phyloP scores from a whole-genome alignment of 352 stramenopile genomes.

The Globisporangium spinosum region DNA sequence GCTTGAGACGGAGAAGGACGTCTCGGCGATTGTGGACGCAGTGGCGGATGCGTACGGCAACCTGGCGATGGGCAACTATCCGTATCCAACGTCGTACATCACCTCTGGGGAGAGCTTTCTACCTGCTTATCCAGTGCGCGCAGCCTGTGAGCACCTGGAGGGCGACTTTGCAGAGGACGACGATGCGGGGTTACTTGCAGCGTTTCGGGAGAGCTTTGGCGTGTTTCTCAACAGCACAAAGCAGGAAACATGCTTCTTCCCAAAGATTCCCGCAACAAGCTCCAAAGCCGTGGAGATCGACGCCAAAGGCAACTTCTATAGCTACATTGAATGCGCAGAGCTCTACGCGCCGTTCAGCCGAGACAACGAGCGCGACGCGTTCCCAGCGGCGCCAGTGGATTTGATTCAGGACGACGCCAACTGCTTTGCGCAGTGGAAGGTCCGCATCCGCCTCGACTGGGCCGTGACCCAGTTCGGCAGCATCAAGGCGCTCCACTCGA shows the following conservation, averaged over 20 bases:
- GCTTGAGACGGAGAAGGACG: slow-evolving; percentile 24
- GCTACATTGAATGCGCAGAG: slow-evolving; percentile 49
- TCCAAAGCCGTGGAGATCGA: slow-evolving; percentile 30
- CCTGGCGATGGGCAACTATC: slow-evolving; percentile 46
- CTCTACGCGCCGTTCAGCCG: slow-evolving; percentile 45
- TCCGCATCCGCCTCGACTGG: slow-evolving; percentile 41
- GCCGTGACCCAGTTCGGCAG: slow-evolving; percentile 47
- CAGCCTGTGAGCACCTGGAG: slow-evolving; percentile 31
- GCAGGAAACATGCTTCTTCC: slow-evolving; percentile 31
- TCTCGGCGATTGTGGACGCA: slow-evolving; percentile 11
- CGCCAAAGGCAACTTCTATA: slow-evolving; percentile 29
- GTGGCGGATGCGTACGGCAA: slow-evolving; percentile 25
- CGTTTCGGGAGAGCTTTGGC: slow-evolving; percentile 34
- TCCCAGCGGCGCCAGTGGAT: slow-evolving; percentile 23
- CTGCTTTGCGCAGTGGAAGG: slow-evolving; percentile 39
- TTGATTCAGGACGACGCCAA: slow-evolving; percentile 25
- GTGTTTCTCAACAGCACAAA: slow-evolving; percentile 50
- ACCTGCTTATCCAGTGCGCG: slow-evolving; percentile 35
- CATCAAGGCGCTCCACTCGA: slow-evolving; percentile 35
- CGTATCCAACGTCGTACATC: slow-evolving; percentile 49
- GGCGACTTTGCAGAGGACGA: slow-evolving; percentile 23
- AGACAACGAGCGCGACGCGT: slow-evolving; percentile 39
- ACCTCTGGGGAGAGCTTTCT: slow-evolving; percentile 37
- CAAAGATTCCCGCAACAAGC: background rate
- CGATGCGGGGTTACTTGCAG: slow-evolving; percentile 21